Base-by-base conservation (phyloP, 1,284 basidiomycete genomes). In the Boletus mariae region DNA sequence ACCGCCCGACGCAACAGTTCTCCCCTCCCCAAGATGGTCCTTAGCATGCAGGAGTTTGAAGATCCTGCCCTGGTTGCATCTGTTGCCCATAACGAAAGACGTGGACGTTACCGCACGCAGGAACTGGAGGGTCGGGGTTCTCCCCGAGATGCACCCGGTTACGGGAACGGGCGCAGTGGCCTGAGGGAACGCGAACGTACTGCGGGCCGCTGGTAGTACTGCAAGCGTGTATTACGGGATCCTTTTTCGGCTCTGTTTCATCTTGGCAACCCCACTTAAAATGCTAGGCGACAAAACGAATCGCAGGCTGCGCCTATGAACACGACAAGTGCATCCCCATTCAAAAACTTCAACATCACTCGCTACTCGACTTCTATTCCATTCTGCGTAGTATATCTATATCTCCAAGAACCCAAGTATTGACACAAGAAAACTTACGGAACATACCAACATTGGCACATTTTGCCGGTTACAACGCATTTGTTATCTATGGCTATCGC, bases 111-210 rank as follows among this genome's bases (percentile, higher is more conserved):
- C 44, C 71, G 75, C 47, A 69, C 71, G 9, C 72, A 78, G 1
- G 79, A 82, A 58, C 65, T 83, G 41, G 73, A 76, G 34, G 77
- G 75, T 4, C 55, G 67, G 37, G 71, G 73, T 43, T 58, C 59
- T 42, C 67, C 68, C 37, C 67, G 65, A 38, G 70, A 73, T 47
- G 80, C 76, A 12, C 80, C 78, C 28, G 83, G 83, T 9, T 80
- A 70, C 52, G 83, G 81, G 10, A 67, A 71, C 34, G 83, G 83
- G 48, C 76, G 83, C 49, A 84, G 80, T 53, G 83, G 82, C 10
- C 65, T 85, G 47, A 55, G 78, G 55, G 75, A 78, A 56, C 75
- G 83, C 37, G 79, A 78, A 61, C 73, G 75, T 35, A 65, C 61
- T n/a, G 63, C 65, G n/a, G 57, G 63, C 28, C 68, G 65, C 47